Percentiles rank a stretch among this genome's conserved stretches.
phyloP scores from a whole-genome alignment of 352 stramenopile genomes.

The Phytophthora capsici region DNA sequence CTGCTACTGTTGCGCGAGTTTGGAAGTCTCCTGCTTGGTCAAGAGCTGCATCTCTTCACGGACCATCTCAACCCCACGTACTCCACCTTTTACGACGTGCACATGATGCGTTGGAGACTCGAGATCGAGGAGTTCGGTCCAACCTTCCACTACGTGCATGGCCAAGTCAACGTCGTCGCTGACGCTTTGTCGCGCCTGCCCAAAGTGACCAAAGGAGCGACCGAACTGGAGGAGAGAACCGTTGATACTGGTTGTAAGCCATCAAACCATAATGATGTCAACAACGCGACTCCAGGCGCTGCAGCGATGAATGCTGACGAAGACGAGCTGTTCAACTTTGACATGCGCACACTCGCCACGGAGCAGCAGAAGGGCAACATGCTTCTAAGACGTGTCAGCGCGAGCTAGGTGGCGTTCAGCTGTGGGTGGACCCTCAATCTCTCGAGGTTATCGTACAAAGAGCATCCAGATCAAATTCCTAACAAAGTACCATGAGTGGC shows the following conservation, averaged over 20 bases:
- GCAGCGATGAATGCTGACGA: no score
- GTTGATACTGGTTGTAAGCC: no score
- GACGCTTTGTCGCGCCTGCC: background rate
- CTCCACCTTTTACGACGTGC: constrained; percentile 5
- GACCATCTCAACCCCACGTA: constrained; percentile 14
- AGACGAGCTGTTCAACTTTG: no score
- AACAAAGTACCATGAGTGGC: constrained; percentile 1
- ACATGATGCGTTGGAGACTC: constrained; percentile 8
- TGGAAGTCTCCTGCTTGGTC: background rate
- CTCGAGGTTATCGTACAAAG: background rate
- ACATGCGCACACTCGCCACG: no score
- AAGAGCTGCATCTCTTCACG: constrained; percentile 1
- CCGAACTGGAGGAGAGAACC: background rate
- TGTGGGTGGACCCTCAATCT: background rate
- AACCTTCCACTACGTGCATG: constrained; percentile 1
- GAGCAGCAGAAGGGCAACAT: no score
- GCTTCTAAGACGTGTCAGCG: no score
- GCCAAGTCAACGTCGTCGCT: background rate
- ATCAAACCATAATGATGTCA: no score
- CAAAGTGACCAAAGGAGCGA: background rate
- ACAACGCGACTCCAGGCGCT: no score
- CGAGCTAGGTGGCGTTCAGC: background rate
- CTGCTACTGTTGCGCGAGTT: background rate
- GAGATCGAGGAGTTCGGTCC: constrained; percentile 12
- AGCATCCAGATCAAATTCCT: background rate